Conservation (phyloP, 108 stramenopile genomes). For the Nannochloropsis gaditana region DNA sequence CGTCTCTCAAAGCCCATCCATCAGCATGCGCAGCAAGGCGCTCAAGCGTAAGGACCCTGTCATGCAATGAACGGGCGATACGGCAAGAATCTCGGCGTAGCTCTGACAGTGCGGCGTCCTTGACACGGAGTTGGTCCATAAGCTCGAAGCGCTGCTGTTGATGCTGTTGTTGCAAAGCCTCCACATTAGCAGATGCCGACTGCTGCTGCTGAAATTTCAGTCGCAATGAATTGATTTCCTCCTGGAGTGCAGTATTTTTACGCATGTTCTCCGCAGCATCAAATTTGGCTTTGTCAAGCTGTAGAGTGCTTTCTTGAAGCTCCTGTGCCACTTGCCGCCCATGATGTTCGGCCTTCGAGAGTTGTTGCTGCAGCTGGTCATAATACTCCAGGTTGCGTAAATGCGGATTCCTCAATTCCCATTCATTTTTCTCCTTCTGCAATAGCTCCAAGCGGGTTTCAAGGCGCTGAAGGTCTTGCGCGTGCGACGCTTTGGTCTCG, state of each 20-base stretch:
- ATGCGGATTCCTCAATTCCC: background rate
- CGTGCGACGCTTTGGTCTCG: background rate
- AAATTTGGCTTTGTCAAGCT: background rate
- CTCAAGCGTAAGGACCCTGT: slow-evolving; percentile 7
- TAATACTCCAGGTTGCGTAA: background rate
- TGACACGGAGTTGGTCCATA: background rate
- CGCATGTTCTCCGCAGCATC: background rate
- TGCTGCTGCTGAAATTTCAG: background rate
- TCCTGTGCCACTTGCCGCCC: background rate
- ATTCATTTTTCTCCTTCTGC: background rate
- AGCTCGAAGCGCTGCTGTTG: background rate
- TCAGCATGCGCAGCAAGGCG: background rate
- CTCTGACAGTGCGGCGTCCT: background rate
- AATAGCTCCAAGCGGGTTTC: background rate
- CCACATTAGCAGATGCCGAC: slow-evolving; percentile 8
- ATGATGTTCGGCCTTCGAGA: background rate
- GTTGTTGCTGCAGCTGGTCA: slow-evolving; percentile 14
- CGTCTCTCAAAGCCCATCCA: background rate
- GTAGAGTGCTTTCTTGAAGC: background rate
- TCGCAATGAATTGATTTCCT: background rate
- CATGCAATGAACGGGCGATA: background rate
- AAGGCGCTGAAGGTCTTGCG: background rate
- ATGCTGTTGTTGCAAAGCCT: background rate
- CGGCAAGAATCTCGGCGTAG: background rate
- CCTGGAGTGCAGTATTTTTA: background rate